A percentile compares a stretch with the other conserved stretches of the same genome.
Conservation (phyloP, 495 filamentous ascomycete genomes). For the Neurospora sublineolata region DNA sequence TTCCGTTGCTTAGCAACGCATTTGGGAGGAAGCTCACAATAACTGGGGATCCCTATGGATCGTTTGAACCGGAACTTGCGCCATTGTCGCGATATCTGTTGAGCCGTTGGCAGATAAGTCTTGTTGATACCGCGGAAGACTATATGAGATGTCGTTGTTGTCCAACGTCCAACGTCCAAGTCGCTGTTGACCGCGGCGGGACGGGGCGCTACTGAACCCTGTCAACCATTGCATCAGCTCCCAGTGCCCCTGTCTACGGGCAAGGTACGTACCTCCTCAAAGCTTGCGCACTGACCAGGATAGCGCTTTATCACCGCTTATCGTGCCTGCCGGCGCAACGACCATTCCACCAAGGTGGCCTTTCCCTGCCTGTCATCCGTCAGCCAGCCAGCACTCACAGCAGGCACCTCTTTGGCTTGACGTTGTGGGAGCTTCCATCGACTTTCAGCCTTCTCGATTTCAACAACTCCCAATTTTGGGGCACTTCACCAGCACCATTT, state of each 20-base stretch:
- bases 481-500: not conserved
- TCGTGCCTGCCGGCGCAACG: not conserved
- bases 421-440: not conserved
- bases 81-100: constrained; percentile 46
- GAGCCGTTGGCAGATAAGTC: not conserved
- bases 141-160: constrained; percentile 2
- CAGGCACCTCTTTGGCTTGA: not conserved
- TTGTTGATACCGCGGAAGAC: not conserved
- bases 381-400: not conserved
- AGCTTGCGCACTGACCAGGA: not conserved
- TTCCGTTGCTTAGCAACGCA: not conserved
- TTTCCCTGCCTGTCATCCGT: not conserved
- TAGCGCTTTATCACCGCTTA: not conserved
- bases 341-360: constrained; percentile 4
- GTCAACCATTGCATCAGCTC: not conserved
- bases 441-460: not conserved
- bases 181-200: not conserved
- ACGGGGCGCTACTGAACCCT: constrained; percentile 1
- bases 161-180: not conserved
- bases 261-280: not conserved
- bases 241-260: not conserved
- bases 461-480: not conserved
- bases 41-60: constrained; percentile 98
- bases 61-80: constrained; percentile 76
- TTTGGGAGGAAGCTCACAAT: constrained; percentile 48